Evolutionary conservation across 2,329 filamentous ascomycete genomes (phyloP).

Genomic region (Rosellinia necatrix): DNA sequence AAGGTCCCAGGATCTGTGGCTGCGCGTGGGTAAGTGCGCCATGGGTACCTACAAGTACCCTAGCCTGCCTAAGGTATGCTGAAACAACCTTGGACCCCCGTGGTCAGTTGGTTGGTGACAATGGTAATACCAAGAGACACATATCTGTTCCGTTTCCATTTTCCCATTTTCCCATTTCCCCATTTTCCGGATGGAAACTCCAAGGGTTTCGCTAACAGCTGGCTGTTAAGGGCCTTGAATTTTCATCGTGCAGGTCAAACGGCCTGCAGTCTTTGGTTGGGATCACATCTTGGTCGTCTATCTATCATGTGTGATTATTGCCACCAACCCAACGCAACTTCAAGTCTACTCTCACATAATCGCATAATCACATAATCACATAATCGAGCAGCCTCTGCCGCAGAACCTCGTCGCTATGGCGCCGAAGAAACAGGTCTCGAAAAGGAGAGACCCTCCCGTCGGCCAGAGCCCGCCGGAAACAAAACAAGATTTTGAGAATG

Average conservation of each 20-base stretch:
- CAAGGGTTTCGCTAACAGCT: slow-evolving; percentile 36
- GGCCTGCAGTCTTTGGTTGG: slow-evolving; percentile 11
- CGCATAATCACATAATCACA: too few relatives aligned
- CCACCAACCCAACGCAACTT: too few relatives aligned
- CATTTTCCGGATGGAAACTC: slow-evolving; percentile 8
- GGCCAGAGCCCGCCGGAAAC: slow-evolving; percentile 47
- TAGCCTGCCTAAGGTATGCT: slow-evolving; percentile 21
- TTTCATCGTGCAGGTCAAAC: neutral
- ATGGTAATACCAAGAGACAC: slow-evolving; percentile 3
- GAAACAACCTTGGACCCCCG: slow-evolving; percentile 21
- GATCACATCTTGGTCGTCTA: slow-evolving; percentile 8
- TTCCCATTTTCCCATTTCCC: slow-evolving; percentile 15
- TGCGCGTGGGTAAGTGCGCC: slow-evolving; percentile 5
- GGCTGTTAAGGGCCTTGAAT: slow-evolving; percentile 37
- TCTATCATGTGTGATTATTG: slow-evolving; percentile 6
- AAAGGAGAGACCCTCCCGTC: slow-evolving; percentile 35
- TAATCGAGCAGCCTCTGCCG: slow-evolving; percentile 7
- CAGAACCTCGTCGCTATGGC: slow-evolving; percentile 32
- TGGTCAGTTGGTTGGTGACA: slow-evolving; percentile 14
- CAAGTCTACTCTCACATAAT: too few relatives aligned
- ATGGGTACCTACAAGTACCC: neutral
- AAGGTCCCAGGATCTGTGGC: too few relatives aligned
- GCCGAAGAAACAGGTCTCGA: slow-evolving; percentile 36
- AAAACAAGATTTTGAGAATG: slow-evolving; percentile 58
- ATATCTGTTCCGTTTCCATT: slow-evolving; percentile 27